Evolutionary conservation across 2,329 filamentous ascomycete species (phyloP), one percentile per base, ranked within the genome.

Genomic region (Sclerotinia sclerotiorum): DNA sequence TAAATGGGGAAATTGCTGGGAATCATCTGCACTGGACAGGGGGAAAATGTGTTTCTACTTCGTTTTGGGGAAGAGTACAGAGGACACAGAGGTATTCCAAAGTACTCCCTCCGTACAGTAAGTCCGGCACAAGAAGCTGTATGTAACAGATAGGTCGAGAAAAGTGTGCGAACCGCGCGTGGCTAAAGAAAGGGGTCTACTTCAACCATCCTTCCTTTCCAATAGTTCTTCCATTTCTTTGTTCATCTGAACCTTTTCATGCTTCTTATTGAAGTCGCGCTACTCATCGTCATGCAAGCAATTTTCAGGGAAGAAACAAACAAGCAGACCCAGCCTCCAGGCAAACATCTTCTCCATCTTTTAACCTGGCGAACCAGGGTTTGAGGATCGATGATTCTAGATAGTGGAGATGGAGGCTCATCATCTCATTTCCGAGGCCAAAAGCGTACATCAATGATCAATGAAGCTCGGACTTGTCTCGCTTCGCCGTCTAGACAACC

Each of bases 11-110:
- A 44, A 44, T 42, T 67, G 19, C 21, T 11, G 19, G 32, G 27
- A 49, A 49, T 11, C 35, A 49, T 61, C 56, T 67, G 65, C 57
- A 67, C 48, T 48, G 29, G 57, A 67, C 65, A 67, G 65, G 65
- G 65, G 56, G 27, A 46, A 42, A 46, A 54, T 42, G 24, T 42
- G 46, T 51, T 60, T 60, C 39, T 62, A 49, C 29, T 51, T 49
- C 8, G 56, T 46, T 60, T 60, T 60, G 39, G 39, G 24, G 24
- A 8, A n/a, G 5, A 27, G 55, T 10, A 35, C 44, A 49, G 21
- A 46, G 56, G 7, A 60, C 21, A 57, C 21, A 17, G 55, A 39
- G 32, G 54, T 10, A 56, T 56, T 17, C 42, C 29, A 15, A 32
- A 44, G 57, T 29, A 35, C n/a, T n/a, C n/a, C n/a, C 32, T 35